Conservation (phyloP, 2,329 filamentous ascomycete species). For the Calonectria pauciramosa region DNA sequence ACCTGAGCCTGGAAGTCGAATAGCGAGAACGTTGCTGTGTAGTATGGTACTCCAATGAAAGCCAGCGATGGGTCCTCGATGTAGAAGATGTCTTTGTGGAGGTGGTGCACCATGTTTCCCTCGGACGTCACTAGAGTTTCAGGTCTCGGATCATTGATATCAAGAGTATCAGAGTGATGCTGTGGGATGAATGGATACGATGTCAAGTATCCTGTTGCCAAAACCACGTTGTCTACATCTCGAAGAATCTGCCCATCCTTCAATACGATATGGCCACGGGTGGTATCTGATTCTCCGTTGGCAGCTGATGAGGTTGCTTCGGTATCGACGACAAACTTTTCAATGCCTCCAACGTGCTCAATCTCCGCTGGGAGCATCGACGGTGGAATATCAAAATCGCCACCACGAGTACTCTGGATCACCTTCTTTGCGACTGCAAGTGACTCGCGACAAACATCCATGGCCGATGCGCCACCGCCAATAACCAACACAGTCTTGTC, state of each 20-base stretch:
- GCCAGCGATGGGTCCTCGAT: constrained; percentile 74
- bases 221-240: constrained; percentile 71
- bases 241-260: constrained; percentile 65
- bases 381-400: constrained; percentile 70
- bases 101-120: constrained; percentile 74
- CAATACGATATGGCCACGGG: constrained; percentile 66
- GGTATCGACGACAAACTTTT: constrained; percentile 56
- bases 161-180: constrained; percentile 55
- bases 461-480: constrained; percentile 64
- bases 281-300: constrained; percentile 46
- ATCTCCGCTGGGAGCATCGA: constrained; percentile 67
- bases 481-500: constrained; percentile 66
- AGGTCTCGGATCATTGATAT: constrained; percentile 63
- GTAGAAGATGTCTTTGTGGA: constrained; percentile 80
- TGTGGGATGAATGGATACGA: constrained; percentile 74
- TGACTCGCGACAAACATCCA: constrained; percentile 59
- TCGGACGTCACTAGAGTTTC: constrained; percentile 71
- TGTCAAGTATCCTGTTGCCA: constrained; percentile 79
- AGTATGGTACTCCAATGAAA: constrained; percentile 76
- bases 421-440: constrained; percentile 52
- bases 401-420: constrained; percentile 67
- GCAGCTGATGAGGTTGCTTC: constrained; percentile 12
- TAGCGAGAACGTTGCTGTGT: constrained; percentile 76
- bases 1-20: constrained; percentile 79
- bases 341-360: constrained; percentile 65